A percentile compares a stretch with the other conserved stretches of the same genome.
These are phyloP conservation scores for Pyricularia sp. DNA, from an alignment of 2,329 filamentous ascomycete species.

Conservation along the genomic window DNA sequence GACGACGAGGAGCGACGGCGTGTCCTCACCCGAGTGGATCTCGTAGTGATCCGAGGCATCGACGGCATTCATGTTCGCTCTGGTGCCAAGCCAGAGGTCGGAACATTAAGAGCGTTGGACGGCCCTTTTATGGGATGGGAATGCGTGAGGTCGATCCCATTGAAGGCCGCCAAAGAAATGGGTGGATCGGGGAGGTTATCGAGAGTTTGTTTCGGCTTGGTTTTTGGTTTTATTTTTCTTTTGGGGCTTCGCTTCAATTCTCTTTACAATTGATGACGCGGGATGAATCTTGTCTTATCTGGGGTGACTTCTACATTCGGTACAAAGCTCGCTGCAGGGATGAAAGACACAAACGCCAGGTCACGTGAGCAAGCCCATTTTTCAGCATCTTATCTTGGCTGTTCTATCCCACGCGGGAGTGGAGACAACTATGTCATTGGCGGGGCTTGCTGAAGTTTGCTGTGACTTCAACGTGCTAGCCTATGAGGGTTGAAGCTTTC, in stretches of 20 bases:
- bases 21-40: constrained; percentile 37
- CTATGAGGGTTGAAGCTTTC: not conserved
- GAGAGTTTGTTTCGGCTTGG: not conserved
- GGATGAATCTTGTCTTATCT: not conserved
- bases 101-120: constrained; percentile 1
- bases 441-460: not conserved
- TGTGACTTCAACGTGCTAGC: not conserved
- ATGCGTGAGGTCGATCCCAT: not conserved
- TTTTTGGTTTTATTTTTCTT: not conserved
- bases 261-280: not conserved
- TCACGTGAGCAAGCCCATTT: not conserved
- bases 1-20: constrained; percentile 76
- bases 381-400: not conserved
- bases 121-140: not conserved
- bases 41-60: constrained; percentile 50
- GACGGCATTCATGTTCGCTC: constrained; percentile 35
- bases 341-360: not conserved
- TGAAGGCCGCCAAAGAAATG: not conserved
- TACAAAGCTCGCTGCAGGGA: not conserved
- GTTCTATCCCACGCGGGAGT: not conserved
- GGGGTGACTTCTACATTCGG: not conserved
- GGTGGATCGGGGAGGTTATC: not conserved
- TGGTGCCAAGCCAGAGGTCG: not conserved
- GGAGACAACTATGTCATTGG: not conserved
- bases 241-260: not conserved